These are phyloP conservation scores for Amaranthus cruentus DNA, from an alignment of 148 eudicot species.

Conservation along the genomic window DNA sequence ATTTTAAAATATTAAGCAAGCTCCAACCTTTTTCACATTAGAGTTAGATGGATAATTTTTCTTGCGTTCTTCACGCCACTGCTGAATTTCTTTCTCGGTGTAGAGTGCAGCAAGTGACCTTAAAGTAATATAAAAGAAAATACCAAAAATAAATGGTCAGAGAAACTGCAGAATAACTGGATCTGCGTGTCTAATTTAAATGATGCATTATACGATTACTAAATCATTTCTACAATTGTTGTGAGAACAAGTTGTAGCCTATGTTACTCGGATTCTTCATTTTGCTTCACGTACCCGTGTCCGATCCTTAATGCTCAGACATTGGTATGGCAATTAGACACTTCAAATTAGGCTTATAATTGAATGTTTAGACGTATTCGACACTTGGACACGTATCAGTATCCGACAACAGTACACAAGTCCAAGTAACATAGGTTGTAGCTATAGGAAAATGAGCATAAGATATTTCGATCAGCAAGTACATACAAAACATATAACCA, in stretches of 20 bases:
- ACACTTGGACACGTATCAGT: too few relatives aligned
- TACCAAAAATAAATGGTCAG: not conserved
- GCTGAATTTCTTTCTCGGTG: constrained; percentile 67
- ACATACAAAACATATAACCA: constrained; percentile 11
- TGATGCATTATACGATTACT: not conserved
- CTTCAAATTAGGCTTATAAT: too few relatives aligned
- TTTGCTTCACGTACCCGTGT: too few relatives aligned
- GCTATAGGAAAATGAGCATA: not conserved
- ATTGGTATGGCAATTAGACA: too few relatives aligned
- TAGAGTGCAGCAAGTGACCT: constrained; percentile 58
- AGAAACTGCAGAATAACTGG: not conserved
- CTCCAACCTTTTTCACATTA: constrained; percentile 60
- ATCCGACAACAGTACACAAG: too few relatives aligned
- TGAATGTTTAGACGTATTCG: too few relatives aligned
- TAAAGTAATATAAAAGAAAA: constrained; percentile 15
- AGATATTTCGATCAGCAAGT: not conserved
- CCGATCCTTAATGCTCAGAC: too few relatives aligned
- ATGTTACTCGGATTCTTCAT: too few relatives aligned
- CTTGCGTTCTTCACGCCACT: constrained; percentile 89
- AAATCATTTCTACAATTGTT: not conserved
- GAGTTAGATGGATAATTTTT: constrained; percentile 65
- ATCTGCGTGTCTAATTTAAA: not conserved
- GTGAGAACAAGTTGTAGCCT: too few relatives aligned
- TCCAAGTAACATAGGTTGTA: not conserved
- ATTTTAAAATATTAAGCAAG: not conserved